Conservation (phyloP, 1,284 basidiomycete species). For the Microbotryomycetes sp. region DNA sequence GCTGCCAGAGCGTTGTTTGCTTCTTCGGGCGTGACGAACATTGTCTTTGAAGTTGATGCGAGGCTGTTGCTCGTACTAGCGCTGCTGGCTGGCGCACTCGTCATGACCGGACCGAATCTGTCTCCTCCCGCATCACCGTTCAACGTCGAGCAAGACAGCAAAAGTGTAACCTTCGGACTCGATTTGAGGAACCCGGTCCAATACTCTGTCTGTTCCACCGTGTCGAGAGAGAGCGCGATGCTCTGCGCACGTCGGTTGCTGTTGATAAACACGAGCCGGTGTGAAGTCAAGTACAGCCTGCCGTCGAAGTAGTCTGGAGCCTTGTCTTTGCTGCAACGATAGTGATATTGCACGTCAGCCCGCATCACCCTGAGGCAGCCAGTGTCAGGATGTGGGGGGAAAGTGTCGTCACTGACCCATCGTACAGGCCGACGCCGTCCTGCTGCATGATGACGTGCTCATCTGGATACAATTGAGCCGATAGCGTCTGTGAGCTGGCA, state of each 20-base stretch:
- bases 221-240: constrained; percentile 54
- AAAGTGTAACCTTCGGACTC: constrained; percentile 78
- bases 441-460: constrained; percentile 67
- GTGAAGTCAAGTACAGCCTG: constrained; percentile 66
- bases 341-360: neutral
- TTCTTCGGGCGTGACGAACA: constrained; percentile 34
- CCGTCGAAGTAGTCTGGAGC: constrained; percentile 63
- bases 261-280: constrained; percentile 75
- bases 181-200: constrained; percentile 89
- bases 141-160: constrained; percentile 45
- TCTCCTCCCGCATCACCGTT: neutral
- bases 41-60: constrained; percentile 16
- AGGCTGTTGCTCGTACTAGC: neutral
- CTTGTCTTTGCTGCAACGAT: constrained; percentile 62
- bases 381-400: constrained; percentile 11
- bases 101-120: neutral
- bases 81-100: neutral
- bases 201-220: constrained; percentile 71
- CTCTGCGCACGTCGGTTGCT: constrained; percentile 47
- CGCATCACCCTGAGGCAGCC: constrained; percentile 14
- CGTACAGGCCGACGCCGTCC: constrained; percentile 76
- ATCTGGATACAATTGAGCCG: constrained; percentile 49
- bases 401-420: constrained; percentile 56
- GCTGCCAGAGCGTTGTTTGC: neutral
- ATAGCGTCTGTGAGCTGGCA: constrained; percentile 26